Evolutionary conservation across 257 asterid genomes (phyloP), one percentile per base, ranked within the genome.

Genomic region (Datura wrightii): DNA sequence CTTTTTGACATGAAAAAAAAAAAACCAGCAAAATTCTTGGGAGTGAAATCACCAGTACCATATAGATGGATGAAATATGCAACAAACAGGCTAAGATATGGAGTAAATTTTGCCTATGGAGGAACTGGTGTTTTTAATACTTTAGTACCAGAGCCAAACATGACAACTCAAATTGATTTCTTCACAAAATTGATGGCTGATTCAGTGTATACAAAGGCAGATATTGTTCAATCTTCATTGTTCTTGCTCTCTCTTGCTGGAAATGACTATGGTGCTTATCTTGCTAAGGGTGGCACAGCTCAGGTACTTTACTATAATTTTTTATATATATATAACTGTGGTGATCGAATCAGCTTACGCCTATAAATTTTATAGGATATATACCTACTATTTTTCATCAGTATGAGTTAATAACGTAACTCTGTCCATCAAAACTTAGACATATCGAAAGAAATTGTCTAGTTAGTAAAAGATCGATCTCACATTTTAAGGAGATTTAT

Each of bases 41-140:
- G 97, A 74, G 55, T 94, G n/a, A 92, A 89, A 82, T 85, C 98
- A 54, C 99, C 99, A 1, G 6, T 92, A 5, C 92, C 98, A 4
- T 91, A 90, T 85, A 79, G 84, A 87, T 93, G 93, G 97, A 90
- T 88, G 88, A 93, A 92, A 65, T 66, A 86, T 76, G 97, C 88
- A 2, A 85, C 88, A 2, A 85, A 89, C 18, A 88, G 88, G 41
- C 1, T 93, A 83, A 50, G 24, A n/a, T 60, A 89, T 56, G 99
- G 99, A 10, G 34, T 96, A 88, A 94, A 96, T 90, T 96, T 94
- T 37, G 99, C 99, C 0, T 94, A 89, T 39, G 99, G 99, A 78
- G 99, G 99, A 44, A 96, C 96, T 52, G 99, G 99, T 0, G 99
- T 96, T 6, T 96, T 96, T 85, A 63, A 93, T 83, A 96, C 98